Base-by-base conservation (phyloP, 306 rosid genomes). In the Oemleria cerasiformis region DNA sequence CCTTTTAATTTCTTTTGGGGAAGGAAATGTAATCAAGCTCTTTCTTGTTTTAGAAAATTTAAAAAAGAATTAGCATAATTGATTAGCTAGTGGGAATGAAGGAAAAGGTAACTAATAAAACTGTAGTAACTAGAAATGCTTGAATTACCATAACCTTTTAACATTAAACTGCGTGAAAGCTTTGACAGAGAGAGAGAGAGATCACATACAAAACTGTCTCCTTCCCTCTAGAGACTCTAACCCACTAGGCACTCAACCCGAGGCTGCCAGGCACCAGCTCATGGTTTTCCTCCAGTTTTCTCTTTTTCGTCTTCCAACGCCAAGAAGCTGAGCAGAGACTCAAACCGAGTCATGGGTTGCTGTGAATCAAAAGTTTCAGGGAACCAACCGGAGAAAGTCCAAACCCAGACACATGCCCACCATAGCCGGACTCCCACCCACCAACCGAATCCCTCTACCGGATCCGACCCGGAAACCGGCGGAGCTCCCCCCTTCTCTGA, bases 401-500 rank as follows among this genome's bases (percentile, higher is more conserved):
- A 60, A 44, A 64, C 74, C 66, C 82, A 70, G 16, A 84, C 82
- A 39, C 74, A 58, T 6, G 20, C 38, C 58, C 55, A 71, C 65
- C 42, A 66, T 16, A 44, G 79, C 66, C 56, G 51, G 16, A 23
- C 9, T 43, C 73, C 9, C 45, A 55, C 71, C 41, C 81, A 77
- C 48, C 81, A 74, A 62, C 73, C 76, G 39, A 76, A 80, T 23
- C 75, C 79, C 25, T 55, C 81, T 6, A 60, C 72, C 42, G 78
- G 74, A 51, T 40, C 66, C 67, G 86, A 74, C 66, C 81, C 75
- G 19, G 65, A 60, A 7, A 21, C 81, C 20, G 78, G 57, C 42
- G 86, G 74, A 8, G 72, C 73, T n/a, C 78, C 86, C 1, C 42
- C 84, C 47, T 91, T 94, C 82, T 63, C 88, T 0, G 99, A 95